Conservation (phyloP, 1,284 basidiomycete genomes). For the Sphagnurus paluster region DNA sequence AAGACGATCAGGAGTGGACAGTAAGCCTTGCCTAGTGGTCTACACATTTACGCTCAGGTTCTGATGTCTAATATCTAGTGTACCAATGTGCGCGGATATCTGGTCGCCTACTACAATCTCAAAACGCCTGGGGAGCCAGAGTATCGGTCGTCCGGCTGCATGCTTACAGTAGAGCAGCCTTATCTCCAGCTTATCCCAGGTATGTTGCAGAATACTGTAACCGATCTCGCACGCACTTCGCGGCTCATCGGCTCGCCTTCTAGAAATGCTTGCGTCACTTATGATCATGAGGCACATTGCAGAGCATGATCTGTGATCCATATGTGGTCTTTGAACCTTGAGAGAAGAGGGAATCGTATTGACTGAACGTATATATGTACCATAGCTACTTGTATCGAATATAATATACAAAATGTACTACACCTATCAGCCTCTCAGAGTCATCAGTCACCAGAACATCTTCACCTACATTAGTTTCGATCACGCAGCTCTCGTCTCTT, state of each 20-base stretch:
- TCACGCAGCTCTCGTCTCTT: no score
- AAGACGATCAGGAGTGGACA: constrained; percentile 58
- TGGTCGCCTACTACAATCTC: constrained; percentile 60
- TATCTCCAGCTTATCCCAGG: constrained; percentile 56
- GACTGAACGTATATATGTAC: not conserved
- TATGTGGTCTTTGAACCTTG: no score
- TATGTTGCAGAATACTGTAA: constrained; percentile 25
- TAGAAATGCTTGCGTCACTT: constrained; percentile 61
- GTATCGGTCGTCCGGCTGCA: constrained; percentile 59
- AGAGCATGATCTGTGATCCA: constrained; percentile 45
- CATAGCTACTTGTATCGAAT: no score
- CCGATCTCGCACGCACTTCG: not conserved
- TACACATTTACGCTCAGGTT: not conserved
- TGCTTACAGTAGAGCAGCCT: constrained; percentile 61
- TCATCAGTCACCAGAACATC: no score
- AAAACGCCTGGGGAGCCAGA: constrained; percentile 55
- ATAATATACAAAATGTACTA: no score
- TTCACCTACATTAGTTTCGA: no score
- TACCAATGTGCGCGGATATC: constrained; percentile 46
- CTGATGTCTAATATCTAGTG: constrained; percentile 43
- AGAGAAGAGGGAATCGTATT: not conserved
- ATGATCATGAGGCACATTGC: constrained; percentile 68
- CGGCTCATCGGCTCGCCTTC: no score
- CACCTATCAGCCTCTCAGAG: no score
- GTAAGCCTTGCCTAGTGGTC: constrained; percentile 35